These are phyloP conservation scores for Nigrospora sphaerica DNA, from an alignment of 2,329 filamentous ascomycete genomes.

Conservation along the genomic window DNA sequence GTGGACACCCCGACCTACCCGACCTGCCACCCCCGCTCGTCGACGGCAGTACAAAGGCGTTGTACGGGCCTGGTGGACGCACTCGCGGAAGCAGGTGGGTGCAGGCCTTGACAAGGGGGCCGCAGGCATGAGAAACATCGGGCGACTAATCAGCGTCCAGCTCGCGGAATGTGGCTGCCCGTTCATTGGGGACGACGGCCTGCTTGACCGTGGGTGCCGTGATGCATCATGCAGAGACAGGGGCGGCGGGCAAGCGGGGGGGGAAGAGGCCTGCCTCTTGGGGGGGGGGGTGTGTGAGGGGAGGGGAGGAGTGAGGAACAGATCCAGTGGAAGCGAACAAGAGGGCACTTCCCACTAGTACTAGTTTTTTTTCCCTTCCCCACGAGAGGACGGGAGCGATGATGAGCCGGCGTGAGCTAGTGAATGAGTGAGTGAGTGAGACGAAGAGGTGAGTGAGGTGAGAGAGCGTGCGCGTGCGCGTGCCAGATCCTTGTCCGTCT, in stretches of 20 bases:
- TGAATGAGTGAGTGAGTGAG: no score
- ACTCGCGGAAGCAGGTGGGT: constrained; percentile 22
- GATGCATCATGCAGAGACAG: constrained; percentile 13
- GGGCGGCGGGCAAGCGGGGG: not conserved
- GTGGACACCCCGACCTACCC: constrained; percentile 18
- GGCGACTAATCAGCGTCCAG: constrained; percentile 18
- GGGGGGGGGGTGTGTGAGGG: no score
- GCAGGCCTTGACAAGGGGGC: constrained; percentile 15
- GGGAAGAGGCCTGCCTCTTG: constrained; percentile 2
- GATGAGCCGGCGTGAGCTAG: no score
- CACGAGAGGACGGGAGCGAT: no score
- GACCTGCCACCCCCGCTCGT: constrained; percentile 20
- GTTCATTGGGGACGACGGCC: constrained; percentile 20
- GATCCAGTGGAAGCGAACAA: no score
- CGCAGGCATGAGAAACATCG: constrained; percentile 3
- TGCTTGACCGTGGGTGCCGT: constrained; percentile 15
- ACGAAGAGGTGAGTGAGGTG: no score
- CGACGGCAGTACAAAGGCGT: constrained; percentile 21
- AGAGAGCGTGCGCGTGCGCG: no score
- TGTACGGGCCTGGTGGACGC: constrained; percentile 19
- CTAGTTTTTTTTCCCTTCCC: no score
- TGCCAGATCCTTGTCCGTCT: not conserved
- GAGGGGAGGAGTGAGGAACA: not conserved
- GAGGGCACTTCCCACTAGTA: no score
- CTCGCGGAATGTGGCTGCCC: constrained; percentile 21